Conservation (phyloP, 2,329 filamentous ascomycete genomes). For the Fusarium vanettenii region DNA sequence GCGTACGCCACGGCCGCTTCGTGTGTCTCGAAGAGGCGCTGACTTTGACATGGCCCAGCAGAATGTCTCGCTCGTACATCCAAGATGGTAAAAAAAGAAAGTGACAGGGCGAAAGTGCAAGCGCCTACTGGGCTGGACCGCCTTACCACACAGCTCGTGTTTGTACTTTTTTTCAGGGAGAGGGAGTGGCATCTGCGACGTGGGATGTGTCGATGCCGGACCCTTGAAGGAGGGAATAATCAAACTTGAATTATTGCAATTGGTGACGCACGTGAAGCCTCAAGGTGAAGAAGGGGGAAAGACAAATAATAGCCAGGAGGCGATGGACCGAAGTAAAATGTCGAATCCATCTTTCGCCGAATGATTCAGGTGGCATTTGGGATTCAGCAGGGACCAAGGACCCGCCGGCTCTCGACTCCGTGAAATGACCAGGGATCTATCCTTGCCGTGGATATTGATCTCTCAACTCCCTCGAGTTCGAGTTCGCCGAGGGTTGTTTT, state of each 20-base stretch:
- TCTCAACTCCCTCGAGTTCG: not conserved
- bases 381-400: conserved; percentile 20
- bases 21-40: conserved; percentile 22
- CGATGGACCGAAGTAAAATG: not conserved
- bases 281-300: not conserved
- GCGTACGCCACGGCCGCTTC: conserved; percentile 29
- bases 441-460: not conserved
- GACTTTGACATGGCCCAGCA: conserved; percentile 8
- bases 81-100: not conserved
- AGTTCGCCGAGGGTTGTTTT: not conserved
- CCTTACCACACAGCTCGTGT: conserved; percentile 8
- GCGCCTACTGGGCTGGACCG: conserved; percentile 10
- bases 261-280: not conserved
- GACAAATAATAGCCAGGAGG: not conserved
- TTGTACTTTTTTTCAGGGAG: not conserved
- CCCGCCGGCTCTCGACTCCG: conserved; percentile 1
- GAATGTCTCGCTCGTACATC: not conserved
- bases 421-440: not conserved
- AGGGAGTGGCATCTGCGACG: not conserved
- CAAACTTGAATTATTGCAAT: conserved; percentile 14
- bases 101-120: not conserved
- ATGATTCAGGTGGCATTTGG: conserved; percentile 34
- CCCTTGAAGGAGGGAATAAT: conserved; percentile 6
- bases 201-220: not conserved
- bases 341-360: conserved; percentile 11